Evolutionary conservation across 306 rosid genomes (phyloP).

Genomic region (Cucurbita pepo): DNA sequence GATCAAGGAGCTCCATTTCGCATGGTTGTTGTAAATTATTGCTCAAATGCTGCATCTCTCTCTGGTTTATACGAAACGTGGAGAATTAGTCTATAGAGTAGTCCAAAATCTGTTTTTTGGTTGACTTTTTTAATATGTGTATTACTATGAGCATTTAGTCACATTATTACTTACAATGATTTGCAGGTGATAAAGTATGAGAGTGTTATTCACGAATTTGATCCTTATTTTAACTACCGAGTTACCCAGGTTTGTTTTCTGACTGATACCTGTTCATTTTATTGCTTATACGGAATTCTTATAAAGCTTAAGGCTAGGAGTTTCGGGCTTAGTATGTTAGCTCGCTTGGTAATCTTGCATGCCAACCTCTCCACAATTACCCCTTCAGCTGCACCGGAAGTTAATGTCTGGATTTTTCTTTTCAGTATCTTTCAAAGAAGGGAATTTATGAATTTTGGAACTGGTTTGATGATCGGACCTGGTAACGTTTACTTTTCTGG

Average conservation of each 20-base stretch:
- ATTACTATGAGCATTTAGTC: neutral
- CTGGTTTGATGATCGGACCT: slow-evolving; percentile 98
- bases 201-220: slow-evolving; percentile 96
- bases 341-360: neutral
- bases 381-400: neutral
- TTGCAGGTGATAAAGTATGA: slow-evolving; percentile 92
- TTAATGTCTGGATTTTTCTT: slow-evolving; percentile 1
- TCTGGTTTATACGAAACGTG: neutral
- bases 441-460: slow-evolving; percentile 98
- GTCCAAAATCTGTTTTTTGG: neutral
- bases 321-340: neutral
- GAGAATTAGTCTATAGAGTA: neutral
- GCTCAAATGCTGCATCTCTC: neutral
- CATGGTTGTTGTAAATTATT: neutral
- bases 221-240: slow-evolving; percentile 95
- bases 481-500: slow-evolving; percentile 30
- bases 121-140: neutral
- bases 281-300: neutral
- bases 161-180: slow-evolving; percentile 11
- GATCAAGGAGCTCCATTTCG: neutral
- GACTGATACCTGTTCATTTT: neutral
- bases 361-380: neutral
- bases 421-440: slow-evolving; percentile 82
- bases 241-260: slow-evolving; percentile 83
- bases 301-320: neutral